Conservation (phyloP, 2,329 filamentous ascomycete species). For the Hirsutella thompsonii region DNA sequence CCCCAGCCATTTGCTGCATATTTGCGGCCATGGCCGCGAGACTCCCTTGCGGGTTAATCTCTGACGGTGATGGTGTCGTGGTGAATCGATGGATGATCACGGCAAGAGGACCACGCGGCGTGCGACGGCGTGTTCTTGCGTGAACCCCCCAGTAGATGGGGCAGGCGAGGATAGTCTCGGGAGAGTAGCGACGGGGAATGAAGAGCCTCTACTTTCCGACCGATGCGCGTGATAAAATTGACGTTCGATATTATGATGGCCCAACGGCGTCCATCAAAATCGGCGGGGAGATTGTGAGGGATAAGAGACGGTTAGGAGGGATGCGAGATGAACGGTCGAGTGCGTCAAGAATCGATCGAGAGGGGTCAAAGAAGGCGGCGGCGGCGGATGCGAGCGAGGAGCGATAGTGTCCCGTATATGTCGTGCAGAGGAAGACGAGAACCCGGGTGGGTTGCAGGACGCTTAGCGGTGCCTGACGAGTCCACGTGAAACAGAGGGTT, state of each 20-base stretch:
- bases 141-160: not conserved
- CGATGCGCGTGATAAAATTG: no score
- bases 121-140: not conserved
- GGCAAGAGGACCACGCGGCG: no score
- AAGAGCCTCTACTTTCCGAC: no score
- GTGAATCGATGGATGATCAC: not conserved
- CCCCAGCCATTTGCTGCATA: constrained; percentile 41
- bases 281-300: not conserved
- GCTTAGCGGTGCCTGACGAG: not conserved
- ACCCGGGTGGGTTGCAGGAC: not conserved
- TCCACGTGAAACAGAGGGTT: not conserved
- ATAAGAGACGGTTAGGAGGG: no score
- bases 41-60: constrained; percentile 8
- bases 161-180: no score
- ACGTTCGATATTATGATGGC: not conserved
- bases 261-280: not conserved
- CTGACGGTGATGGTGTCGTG: constrained; percentile 4
- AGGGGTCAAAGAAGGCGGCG: no score
- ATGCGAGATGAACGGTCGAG: no score
- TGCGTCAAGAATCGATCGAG: no score
- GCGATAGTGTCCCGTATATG: not conserved
- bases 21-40: constrained; percentile 46
- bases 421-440: not conserved
- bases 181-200: no score
- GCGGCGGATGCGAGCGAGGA: no score